Evolutionary conservation across 2,329 filamentous ascomycete species (phyloP), one percentile per base, ranked within the genome.

Genomic region (Arthrobotrys iridis): DNA sequence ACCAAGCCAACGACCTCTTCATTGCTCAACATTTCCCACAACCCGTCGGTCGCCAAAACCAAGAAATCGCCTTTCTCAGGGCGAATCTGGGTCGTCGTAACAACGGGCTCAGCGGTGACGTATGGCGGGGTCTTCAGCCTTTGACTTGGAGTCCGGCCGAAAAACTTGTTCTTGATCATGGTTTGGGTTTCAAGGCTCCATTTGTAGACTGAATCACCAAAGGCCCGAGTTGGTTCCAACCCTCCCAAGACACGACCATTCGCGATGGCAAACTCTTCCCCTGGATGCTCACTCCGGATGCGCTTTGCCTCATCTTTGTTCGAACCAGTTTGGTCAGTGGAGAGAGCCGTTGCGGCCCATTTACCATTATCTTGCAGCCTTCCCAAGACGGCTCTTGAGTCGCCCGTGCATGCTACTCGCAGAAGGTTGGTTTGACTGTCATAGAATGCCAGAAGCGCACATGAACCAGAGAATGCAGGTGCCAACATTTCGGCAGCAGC

Each of bases 1-100:
- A 99, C 95, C 1, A 99, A 88, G 0, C 95, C 95, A 58, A 99
- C 91, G 0, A 97, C 95, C 84, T 99, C 95, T 81, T 99, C 95
- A 80, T 98, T 99, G 52, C 93, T 97, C 76, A 99, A 86, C 95
- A 98, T 98, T 83, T 99, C 95, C 95, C 95, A 99, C 0, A 99
- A 86, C 2, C 95, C 95, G 81, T 99, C 95, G 0, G 95, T 97
- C 20, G 95, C 95, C 86, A 99, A 90, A 76, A 99, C 94, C 10
- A 99, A 86, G 80, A 99, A 99, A 81, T 99, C 95, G 48, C 94
- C 93, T 77, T 92, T 92, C 63, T 92, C 88, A 0, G 95, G 95
- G 79, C 94, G 87, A 60, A 99, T 90, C 82, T 95, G 91, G 48
- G 94, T 98, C 0, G 93, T 97, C 0, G 94, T 98, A 62, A 99